These are phyloP conservation scores for Gastrolobium villosum DNA, from an alignment of 306 rosid genomes.

Conservation along the genomic window DNA sequence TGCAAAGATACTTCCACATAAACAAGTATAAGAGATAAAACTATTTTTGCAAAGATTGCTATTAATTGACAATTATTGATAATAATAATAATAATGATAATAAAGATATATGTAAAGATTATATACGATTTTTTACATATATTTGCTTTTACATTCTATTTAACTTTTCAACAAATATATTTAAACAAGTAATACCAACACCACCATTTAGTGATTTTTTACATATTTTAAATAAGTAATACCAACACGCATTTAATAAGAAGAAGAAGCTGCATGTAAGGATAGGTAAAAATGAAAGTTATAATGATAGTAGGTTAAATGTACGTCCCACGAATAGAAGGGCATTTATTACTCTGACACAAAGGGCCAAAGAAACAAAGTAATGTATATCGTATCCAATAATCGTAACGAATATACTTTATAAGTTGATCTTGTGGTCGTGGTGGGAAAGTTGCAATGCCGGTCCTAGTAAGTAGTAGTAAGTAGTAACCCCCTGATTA, in stretches of 20 bases:
- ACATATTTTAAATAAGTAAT: neutral
- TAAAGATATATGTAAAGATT: too few species aligned
- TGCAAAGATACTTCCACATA: too few species aligned
- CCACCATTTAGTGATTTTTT: too few species aligned
- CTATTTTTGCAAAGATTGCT: too few species aligned
- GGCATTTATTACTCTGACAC: constrained; percentile 45
- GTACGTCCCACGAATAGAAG: constrained; percentile 36
- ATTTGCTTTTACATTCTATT: too few species aligned
- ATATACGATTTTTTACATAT: too few species aligned
- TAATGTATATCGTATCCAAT: constrained; percentile 25
- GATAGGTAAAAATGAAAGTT: constrained; percentile 24
- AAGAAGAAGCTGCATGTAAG: neutral
- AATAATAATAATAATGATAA: too few species aligned
- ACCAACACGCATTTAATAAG: neutral
- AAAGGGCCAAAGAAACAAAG: neutral
- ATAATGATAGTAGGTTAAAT: constrained; percentile 42
- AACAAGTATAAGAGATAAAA: too few species aligned
- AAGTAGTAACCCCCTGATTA: too few species aligned
- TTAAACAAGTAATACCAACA: neutral
- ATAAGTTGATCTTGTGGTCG: constrained; percentile 58
- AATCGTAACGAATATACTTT: constrained; percentile 27
- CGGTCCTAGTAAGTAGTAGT: constrained; percentile 23
- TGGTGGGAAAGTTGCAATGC: constrained; percentile 45
- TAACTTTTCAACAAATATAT: neutral
- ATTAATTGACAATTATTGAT: too few species aligned